Conservation (phyloP, 257 asterid species). For the Petrea volubilis region DNA sequence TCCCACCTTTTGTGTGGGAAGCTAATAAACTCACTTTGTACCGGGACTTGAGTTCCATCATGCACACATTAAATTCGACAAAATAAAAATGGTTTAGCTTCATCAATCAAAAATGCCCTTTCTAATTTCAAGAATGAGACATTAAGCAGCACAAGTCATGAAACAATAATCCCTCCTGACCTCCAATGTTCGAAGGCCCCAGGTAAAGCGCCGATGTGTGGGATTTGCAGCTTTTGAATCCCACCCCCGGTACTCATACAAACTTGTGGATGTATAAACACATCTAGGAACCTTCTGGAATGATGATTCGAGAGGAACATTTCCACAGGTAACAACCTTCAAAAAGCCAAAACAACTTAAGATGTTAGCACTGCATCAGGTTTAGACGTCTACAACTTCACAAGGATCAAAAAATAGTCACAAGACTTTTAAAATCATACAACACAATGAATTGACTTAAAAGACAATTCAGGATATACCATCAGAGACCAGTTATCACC, state of each 20-base stretch:
- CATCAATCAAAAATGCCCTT: too few relatives aligned
- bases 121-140: conserved; percentile 8
- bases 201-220: conserved; percentile 64
- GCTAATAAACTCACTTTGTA: too few relatives aligned
- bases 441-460: background rate
- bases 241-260: conserved; percentile 75
- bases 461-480: conserved; percentile 12
- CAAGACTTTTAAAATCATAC: background rate
- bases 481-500: background rate
- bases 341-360: conserved; percentile 16
- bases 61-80: too few relatives aligned
- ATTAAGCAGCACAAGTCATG: background rate
- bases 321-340: conserved; percentile 81
- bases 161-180: conserved; percentile 29
- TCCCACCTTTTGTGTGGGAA: too few relatives aligned
- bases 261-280: conserved; percentile 67
- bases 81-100: too few relatives aligned
- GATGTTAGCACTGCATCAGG: background rate
- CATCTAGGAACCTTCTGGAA: conserved; percentile 72
- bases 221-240: conserved; percentile 67
- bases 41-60: too few relatives aligned
- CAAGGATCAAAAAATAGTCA: background rate
- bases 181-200: conserved; percentile 72
- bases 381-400: background rate
- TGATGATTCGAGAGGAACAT: conserved; percentile 75